Conservation (phyloP, 2,329 filamentous ascomycete genomes). For the Aspergillus ibericus region DNA sequence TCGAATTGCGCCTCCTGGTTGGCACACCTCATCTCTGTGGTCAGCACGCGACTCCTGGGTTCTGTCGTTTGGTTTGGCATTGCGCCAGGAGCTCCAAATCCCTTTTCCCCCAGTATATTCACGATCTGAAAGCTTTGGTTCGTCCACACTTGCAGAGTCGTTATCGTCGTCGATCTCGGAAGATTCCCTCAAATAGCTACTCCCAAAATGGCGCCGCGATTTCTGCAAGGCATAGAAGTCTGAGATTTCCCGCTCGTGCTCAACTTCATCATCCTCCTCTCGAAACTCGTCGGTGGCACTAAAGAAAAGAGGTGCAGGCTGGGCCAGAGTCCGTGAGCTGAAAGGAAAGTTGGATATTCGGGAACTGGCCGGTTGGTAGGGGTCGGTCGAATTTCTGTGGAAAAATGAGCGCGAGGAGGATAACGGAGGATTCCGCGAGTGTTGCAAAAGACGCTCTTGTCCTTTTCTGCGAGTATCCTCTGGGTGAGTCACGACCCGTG, state of each 20-base stretch:
- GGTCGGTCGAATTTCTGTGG: constrained; percentile 64
- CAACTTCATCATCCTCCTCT: constrained; percentile 90
- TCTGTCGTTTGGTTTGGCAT: constrained; percentile 44
- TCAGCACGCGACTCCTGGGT: constrained; percentile 40
- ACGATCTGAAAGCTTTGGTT: constrained; percentile 35
- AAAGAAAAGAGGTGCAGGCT: constrained; percentile 91
- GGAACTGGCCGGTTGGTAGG: constrained; percentile 72
- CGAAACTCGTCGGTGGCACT: constrained; percentile 86
- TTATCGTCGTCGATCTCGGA: constrained; percentile 76
- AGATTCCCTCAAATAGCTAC: constrained; percentile 79
- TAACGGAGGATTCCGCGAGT: constrained; percentile 48
- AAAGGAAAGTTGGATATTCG: constrained; percentile 77
- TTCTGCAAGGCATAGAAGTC: constrained; percentile 89
- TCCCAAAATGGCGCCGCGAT: constrained; percentile 84
- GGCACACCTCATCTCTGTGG: constrained; percentile 35
- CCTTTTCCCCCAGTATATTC: constrained; percentile 48
- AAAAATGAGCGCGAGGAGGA: constrained; percentile 52
- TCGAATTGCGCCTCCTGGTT: constrained; percentile 32
- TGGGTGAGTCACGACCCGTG: constrained; percentile 74
- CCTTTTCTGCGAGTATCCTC: constrained; percentile 52
- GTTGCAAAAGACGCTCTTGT: constrained; percentile 50
- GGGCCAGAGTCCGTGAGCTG: constrained; percentile 70
- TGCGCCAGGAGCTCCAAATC: constrained; percentile 59
- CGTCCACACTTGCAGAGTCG: constrained; percentile 51
- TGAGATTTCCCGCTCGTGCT: constrained; percentile 86